These are phyloP conservation scores for Backusella liffmaniae DNA, from an alignment of 192 early-diverging fungal genomes.

Conservation along the genomic window DNA sequence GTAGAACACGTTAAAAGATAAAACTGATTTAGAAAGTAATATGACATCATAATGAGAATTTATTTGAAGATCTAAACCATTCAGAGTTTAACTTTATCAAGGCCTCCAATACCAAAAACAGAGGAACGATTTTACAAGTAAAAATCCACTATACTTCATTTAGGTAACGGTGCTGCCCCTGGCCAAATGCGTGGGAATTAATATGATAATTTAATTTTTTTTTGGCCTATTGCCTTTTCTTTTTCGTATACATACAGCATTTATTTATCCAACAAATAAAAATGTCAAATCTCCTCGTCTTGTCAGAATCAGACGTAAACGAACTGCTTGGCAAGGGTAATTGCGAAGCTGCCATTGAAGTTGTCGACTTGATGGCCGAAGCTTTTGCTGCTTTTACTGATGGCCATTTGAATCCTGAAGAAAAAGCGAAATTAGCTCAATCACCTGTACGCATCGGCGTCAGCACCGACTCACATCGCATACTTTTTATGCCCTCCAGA, in stretches of 20 bases:
- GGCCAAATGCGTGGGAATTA: background rate
- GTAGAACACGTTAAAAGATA: background rate
- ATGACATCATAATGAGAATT: background rate
- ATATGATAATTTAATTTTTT: background rate
- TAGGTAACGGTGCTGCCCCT: background rate
- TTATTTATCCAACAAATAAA: background rate
- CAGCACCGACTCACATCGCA: constrained; percentile 34
- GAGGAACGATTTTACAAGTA: background rate
- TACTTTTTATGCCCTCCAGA: constrained; percentile 52
- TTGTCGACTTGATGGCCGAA: constrained; percentile 29
- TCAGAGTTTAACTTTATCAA: constrained; percentile 1
- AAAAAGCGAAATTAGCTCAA: constrained; percentile 32
- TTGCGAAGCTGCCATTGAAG: background rate
- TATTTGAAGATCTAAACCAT: background rate
- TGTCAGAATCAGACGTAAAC: constrained; percentile 15
- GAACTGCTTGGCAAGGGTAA: constrained; percentile 4
- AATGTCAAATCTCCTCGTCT: constrained; percentile 8
- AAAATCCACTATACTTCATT: background rate
- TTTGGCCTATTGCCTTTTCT: background rate
- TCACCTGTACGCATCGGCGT: constrained; percentile 43
- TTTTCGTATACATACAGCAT: background rate
- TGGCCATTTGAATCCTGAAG: background rate
- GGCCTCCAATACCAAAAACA: background rate
- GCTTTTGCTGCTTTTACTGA: constrained; percentile 26
- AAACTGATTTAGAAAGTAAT: background rate